A percentile compares a stretch with the other conserved stretches of the same genome.
Evolutionary conservation across 257 asterid genomes (phyloP).

Genomic region (Salvia hispanica): DNA sequence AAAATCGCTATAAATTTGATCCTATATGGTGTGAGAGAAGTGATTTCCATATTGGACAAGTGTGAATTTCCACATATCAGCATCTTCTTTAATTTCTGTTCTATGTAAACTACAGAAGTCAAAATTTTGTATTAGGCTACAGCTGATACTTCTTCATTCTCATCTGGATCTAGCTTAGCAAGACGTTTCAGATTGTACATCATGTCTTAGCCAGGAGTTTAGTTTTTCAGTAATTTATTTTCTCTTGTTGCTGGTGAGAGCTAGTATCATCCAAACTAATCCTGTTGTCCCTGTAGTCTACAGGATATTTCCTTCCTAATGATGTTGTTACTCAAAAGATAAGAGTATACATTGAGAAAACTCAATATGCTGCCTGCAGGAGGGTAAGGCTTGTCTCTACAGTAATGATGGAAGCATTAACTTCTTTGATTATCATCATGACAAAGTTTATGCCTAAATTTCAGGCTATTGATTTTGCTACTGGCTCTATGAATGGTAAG

Average conservation of each 20-base stretch:
- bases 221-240: constrained; percentile 3
- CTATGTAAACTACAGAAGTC: constrained; percentile 17
- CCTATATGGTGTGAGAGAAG: constrained; percentile 8
- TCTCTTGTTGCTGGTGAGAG: constrained; percentile 19
- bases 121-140: not conserved
- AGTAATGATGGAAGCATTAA: constrained; percentile 19
- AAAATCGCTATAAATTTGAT: constrained; percentile 22
- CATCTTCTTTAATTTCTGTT: not conserved
- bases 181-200: constrained; percentile 15
- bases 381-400: constrained; percentile 56
- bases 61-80: constrained; percentile 10
- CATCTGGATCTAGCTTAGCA: constrained; percentile 10
- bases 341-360: constrained; percentile 60
- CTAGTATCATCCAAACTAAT: constrained; percentile 25
- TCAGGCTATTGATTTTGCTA: constrained; percentile 58
- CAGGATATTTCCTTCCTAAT: constrained; percentile 48
- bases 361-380: constrained; percentile 70
- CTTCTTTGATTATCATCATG: constrained; percentile 28
- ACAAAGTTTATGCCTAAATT: constrained; percentile 34
- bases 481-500: constrained; percentile 49
- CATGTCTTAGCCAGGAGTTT: constrained; percentile 7
- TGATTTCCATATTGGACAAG: constrained; percentile 2
- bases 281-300: constrained; percentile 51
- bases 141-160: constrained; percentile 28
- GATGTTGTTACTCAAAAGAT: constrained; percentile 57